Evolutionary conservation across 371 early-diverging fungal species (phyloP).

Genomic region (Mucor plumbeus): DNA sequence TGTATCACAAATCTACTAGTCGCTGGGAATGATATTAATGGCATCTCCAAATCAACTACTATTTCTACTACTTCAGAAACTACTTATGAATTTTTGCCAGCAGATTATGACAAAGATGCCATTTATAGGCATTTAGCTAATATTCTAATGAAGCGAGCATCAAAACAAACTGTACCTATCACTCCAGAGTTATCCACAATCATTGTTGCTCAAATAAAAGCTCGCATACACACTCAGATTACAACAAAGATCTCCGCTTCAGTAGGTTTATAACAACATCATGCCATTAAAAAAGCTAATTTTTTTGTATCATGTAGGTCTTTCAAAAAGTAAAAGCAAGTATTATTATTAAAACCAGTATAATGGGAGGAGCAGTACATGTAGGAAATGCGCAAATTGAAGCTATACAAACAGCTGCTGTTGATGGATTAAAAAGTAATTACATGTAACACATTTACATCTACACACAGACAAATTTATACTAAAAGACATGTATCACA

Average conservation of each 20-base stretch:
- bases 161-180: background rate
- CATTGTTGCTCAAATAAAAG: constrained; percentile 19
- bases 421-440: constrained; percentile 21
- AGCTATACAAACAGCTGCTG: constrained; percentile 25
- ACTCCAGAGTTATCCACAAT: constrained; percentile 12
- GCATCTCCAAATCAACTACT: background rate
- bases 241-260: constrained; percentile 23
- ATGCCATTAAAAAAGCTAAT: background rate
- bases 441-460: constrained; percentile 27
- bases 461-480: constrained; percentile 24
- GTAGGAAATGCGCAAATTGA: constrained; percentile 26
- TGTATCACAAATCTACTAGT: background rate
- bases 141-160: background rate
- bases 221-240: constrained; percentile 21
- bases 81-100: background rate
- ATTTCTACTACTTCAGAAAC: background rate
- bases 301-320: constrained; percentile 1
- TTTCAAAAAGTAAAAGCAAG: constrained; percentile 14
- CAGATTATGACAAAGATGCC: background rate
- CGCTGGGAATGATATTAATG: background rate
- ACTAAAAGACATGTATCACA: constrained; percentile 12
- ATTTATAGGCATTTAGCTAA: background rate
- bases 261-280: constrained; percentile 16
- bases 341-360: constrained; percentile 20
- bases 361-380: constrained; percentile 28